phyloP scores from a whole-genome alignment of 2,329 filamentous ascomycete genomes.

The Colletotrichum navitas region DNA sequence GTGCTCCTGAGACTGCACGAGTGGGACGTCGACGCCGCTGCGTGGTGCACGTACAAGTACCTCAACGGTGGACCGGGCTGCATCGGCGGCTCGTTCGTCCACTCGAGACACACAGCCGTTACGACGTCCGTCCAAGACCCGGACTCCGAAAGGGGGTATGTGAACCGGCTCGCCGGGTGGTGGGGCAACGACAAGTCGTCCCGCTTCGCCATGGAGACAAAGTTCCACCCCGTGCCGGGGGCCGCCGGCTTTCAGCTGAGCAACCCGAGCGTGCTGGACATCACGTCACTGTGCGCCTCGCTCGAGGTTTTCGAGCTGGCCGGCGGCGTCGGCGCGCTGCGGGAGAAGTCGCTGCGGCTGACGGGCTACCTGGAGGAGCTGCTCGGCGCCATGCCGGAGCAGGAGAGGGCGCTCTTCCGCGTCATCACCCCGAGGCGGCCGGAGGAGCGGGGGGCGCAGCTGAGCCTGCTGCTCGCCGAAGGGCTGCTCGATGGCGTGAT shows the following conservation, averaged over 20 bases:
- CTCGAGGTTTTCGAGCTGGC: constrained; percentile 78
- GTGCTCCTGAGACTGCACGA: constrained; percentile 84
- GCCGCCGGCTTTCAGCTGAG: constrained; percentile 87
- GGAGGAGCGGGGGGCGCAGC: constrained; percentile 77
- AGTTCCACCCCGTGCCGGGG: constrained; percentile 81
- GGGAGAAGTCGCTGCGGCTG: constrained; percentile 74
- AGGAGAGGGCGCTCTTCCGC: constrained; percentile 55
- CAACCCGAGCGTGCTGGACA: constrained; percentile 82
- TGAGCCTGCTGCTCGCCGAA: constrained; percentile 75
- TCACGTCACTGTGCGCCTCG: constrained; percentile 77
- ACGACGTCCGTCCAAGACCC: constrained; percentile 53
- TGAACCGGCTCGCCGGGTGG: constrained; percentile 82
- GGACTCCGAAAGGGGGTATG: constrained; percentile 62
- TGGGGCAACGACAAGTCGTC: constrained; percentile 84
- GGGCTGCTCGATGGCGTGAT: constrained; percentile 77
- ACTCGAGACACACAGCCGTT: constrained; percentile 77
- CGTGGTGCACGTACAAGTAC: constrained; percentile 96
- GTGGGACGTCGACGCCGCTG: constrained; percentile 92
- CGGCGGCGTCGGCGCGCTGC: constrained; percentile 70
- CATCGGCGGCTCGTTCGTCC: constrained; percentile 85
- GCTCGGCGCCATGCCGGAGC: constrained; percentile 54
- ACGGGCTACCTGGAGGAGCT: constrained; percentile 80
- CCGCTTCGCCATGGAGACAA: constrained; percentile 87
- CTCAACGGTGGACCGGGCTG: constrained; percentile 87
- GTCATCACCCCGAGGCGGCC: constrained; percentile 77